Evolutionary conservation across 768 basidiomycete species (phyloP).

Genomic region (Pulveroboletus sp.): DNA sequence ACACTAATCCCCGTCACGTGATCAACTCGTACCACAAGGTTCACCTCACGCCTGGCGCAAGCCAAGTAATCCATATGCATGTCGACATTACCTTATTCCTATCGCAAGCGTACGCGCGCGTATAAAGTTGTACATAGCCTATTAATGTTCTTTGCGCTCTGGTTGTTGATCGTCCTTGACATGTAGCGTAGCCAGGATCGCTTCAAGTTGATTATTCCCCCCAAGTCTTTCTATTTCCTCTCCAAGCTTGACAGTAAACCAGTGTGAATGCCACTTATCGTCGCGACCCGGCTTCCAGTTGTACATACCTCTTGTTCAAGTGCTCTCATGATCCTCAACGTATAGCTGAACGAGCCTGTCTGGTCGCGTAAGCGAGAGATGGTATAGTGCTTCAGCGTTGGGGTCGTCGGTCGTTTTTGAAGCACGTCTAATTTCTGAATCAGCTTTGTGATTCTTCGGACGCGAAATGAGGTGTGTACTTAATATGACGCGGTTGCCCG

Average conservation of each 20-base stretch:
- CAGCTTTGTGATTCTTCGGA: not conserved
- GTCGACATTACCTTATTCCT: no score
- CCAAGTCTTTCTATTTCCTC: slow-evolving; percentile 70
- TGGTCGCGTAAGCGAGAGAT: slow-evolving; percentile 71
- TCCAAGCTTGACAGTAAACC: slow-evolving; percentile 32
- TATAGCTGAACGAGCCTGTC: slow-evolving; percentile 87
- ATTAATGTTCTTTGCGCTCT: not conserved
- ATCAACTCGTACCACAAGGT: no score
- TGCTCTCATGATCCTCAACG: slow-evolving; percentile 56
- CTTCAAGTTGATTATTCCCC: slow-evolving; percentile 64
- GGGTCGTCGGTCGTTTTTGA: slow-evolving; percentile 83
- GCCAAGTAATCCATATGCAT: no score
- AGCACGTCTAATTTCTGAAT: slow-evolving; percentile 61
- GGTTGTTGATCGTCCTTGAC: slow-evolving; percentile 26
- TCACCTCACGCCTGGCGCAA: no score
- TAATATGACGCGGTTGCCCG: slow-evolving; percentile 71
- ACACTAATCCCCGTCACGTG: no score
- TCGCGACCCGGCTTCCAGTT: not conserved
- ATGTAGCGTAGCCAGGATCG: slow-evolving; percentile 51
- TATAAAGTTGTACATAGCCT: not conserved
- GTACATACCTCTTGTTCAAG: slow-evolving; percentile 53
- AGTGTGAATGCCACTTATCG: not conserved
- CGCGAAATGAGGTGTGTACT: slow-evolving; percentile 47
- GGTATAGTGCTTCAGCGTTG: slow-evolving; percentile 75
- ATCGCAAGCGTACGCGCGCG: no score